Conservation (phyloP, 176 grass and related monocot species). For the Triticum monococcum region DNA sequence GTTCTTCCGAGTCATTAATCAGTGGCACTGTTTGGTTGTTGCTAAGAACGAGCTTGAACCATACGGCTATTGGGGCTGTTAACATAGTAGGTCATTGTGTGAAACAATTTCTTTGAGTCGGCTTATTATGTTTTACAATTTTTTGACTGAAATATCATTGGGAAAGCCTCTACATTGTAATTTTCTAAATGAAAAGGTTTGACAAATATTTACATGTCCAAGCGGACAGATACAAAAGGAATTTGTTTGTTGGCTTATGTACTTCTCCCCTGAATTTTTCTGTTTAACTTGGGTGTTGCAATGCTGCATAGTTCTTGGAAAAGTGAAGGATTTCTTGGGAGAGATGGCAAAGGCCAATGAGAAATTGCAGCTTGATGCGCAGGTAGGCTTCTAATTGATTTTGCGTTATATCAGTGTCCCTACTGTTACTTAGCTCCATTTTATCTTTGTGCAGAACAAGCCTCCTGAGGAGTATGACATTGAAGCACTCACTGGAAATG, state of each 20-base stretch:
- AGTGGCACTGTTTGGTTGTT: neutral
- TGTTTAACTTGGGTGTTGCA: slow-evolving; percentile 23
- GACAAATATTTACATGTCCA: neutral
- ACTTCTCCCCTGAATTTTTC: neutral
- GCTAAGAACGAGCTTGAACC: neutral
- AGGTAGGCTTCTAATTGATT: slow-evolving; percentile 36
- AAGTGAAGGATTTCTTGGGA: slow-evolving; percentile 77
- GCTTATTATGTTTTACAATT: neutral
- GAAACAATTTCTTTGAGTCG: neutral
- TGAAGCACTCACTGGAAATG: slow-evolving; percentile 73
- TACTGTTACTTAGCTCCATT: neutral
- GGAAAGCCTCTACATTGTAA: neutral
- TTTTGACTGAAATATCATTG: neutral
- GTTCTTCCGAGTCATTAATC: neutral
- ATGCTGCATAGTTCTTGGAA: slow-evolving; percentile 62
- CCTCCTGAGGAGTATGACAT: slow-evolving; percentile 69
- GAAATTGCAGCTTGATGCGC: slow-evolving; percentile 57
- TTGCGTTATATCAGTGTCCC: neutral
- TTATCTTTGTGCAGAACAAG: slow-evolving; percentile 53
- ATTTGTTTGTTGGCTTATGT: neutral
- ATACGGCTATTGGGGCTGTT: neutral
- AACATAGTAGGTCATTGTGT: neutral
- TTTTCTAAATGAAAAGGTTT: neutral
- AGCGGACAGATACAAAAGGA: neutral
- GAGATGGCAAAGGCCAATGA: slow-evolving; percentile 83